These are phyloP conservation scores for Rubus parviflorus DNA, from an alignment of 306 rosid species.

Conservation along the genomic window DNA sequence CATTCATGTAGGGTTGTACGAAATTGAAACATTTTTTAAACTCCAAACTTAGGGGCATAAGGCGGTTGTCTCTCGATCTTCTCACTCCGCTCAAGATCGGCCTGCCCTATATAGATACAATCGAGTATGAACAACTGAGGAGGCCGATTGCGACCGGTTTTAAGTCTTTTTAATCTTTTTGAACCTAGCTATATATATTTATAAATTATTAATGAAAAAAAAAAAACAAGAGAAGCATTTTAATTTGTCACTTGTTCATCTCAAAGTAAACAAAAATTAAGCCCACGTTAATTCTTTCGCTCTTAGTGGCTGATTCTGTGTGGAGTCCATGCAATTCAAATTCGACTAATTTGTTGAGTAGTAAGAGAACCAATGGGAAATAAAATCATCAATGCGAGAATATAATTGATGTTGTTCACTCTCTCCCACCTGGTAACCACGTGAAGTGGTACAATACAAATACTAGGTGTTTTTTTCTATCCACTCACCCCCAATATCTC, in stretches of 20 bases:
- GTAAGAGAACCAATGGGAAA: not conserved
- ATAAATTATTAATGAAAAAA: not conserved
- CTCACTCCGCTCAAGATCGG: too few species aligned
- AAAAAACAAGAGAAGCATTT: not conserved
- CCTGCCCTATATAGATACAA: too few species aligned
- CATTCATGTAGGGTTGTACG: too few species aligned
- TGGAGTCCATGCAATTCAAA: slow-evolving; percentile 3
- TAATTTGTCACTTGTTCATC: too few species aligned
- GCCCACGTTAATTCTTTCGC: not conserved
- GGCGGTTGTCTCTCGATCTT: too few species aligned
- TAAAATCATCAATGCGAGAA: not conserved
- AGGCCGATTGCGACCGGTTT: not conserved
- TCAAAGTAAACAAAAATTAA: not conserved
- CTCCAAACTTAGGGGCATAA: too few species aligned
- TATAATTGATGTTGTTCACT: not conserved
- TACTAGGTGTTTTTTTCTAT: slow-evolving; percentile 38
- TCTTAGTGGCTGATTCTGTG: not conserved
- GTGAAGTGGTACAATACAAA: slow-evolving; percentile 64
- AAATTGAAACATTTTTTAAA: too few species aligned
- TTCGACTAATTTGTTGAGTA: not conserved
- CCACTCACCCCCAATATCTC: slow-evolving; percentile 54
- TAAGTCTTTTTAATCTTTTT: not conserved
- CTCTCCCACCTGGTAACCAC: slow-evolving; percentile 59
- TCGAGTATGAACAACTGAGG: not conserved
- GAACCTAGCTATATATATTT: not conserved